Evolutionary conservation across 192 early-diverging fungal genomes (phyloP), one percentile per base, ranked within the genome.

Genomic region (Lobosporangium transversale): DNA sequence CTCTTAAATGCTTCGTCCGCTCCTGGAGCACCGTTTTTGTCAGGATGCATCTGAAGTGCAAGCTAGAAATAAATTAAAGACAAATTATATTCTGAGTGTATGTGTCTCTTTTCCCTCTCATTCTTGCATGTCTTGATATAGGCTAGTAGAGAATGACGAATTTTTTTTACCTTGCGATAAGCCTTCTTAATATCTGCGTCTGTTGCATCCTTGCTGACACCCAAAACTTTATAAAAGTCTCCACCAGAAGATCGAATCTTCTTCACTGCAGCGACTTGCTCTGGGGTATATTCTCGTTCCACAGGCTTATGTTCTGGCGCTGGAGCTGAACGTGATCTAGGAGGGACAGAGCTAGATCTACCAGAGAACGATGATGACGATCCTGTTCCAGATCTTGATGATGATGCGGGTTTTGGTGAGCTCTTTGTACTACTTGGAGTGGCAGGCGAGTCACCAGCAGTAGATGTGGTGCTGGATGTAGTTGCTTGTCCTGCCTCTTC

Each of bases 1-100:
- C 92, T 85, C 82, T 98, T 97, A 66, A 98, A 98, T 0, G 97
- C 95, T 78, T 97, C 95, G 43, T 97, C 95, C 7, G 95, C 94
- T 17, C 97, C 95, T 3, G 96, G 94, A 7, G 97, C 96, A 3
- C 84, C 88, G 59, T 97, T 97, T 76, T 98, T 98, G 65, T 98
- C 97, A 3, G 97, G 97, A 71, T 98, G 97, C 75, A 94, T 96
- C 63, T 93, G 87, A 43, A 98, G 86, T 11, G 97, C 97, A 48
- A 95, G 86, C 89, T 94, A 68, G 42, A 30, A 24, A 18, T 10
- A 54, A 49, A 49, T 49, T 49, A 49, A 49, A 49, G 47, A 23
- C 7, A 6, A n/a, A 21, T 42, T 12, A 42, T 42, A 42, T 42
- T 12, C 9, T 42, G 17, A 9, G 10, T 12, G 17, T 12, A 42